These are phyloP conservation scores for Guillardia theta DNA, from an alignment of 78 protist genomes.

Conservation along the genomic window DNA sequence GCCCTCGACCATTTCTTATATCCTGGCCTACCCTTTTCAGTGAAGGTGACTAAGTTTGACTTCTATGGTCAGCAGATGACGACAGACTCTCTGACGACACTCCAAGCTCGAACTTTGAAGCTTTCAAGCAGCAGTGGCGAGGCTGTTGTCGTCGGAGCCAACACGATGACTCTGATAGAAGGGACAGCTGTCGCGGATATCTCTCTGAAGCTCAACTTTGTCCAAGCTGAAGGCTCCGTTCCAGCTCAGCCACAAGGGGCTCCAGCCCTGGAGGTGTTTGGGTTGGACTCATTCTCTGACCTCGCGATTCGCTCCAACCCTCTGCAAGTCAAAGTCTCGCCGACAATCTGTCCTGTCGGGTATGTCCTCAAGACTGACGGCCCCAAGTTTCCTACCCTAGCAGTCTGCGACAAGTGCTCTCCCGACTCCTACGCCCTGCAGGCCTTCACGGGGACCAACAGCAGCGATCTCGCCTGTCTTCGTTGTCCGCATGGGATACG, in stretches of 20 bases:
- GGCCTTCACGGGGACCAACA: neutral
- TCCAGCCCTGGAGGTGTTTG: too few species aligned
- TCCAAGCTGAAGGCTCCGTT: too few species aligned
- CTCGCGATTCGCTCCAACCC: neutral
- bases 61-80: neutral
- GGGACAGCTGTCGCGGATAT: too few species aligned
- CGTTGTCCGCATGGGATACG: neutral
- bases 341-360: neutral
- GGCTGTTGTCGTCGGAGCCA: neutral
- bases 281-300: neutral
- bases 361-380: neutral
- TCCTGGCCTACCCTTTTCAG: neutral
- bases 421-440: neutral
- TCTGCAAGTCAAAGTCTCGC: neutral
- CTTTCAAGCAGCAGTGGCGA: neutral
- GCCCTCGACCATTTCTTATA: too few species aligned
- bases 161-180: neutral
- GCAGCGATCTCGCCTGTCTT: neutral
- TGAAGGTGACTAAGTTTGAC: neutral
- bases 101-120: neutral
- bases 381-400: neutral
- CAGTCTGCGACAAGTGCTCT: neutral
- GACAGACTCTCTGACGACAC: neutral
- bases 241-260: too few species aligned
- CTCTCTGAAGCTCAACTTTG: too few species aligned